These are phyloP conservation scores for Acanthamoeba lenticulata DNA, from an alignment of 208 protist genomes.

Conservation along the genomic window DNA sequence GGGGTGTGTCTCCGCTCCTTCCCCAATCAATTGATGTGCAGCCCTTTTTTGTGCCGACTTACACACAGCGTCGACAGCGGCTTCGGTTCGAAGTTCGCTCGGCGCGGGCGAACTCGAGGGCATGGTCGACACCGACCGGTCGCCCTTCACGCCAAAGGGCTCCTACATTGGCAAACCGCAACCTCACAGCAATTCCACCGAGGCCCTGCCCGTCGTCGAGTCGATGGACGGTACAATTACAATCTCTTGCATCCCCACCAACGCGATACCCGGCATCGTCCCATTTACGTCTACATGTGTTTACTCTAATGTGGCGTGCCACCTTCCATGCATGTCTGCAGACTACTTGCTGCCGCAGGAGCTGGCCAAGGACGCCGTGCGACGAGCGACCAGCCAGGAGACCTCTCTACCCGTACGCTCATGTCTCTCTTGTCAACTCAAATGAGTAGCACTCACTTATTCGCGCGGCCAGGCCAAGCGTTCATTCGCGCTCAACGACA, in stretches of 20 bases:
- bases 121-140: neutral
- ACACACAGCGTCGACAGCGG: neutral
- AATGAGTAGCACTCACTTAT: too few species aligned
- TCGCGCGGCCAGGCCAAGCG: neutral
- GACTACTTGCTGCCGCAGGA: conserved; percentile 39
- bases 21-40: neutral
- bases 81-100: neutral
- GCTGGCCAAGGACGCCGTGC: neutral
- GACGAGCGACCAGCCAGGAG: neutral
- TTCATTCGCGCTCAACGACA: neutral
- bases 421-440: too few species aligned
- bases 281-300: neutral
- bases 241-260: neutral
- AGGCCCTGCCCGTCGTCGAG: conserved; percentile 20
- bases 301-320: neutral
- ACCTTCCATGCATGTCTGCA: neutral
- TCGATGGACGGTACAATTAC: conserved; percentile 29
- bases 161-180: neutral
- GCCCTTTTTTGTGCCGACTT: neutral
- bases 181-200: neutral
- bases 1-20: neutral
- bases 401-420: neutral
- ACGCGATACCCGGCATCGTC: neutral
- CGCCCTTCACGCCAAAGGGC: neutral
- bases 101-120: neutral